Evolutionary conservation across 1,139 yeast species (phyloP).

Genomic region (Saccharomyces hybrid): DNA sequence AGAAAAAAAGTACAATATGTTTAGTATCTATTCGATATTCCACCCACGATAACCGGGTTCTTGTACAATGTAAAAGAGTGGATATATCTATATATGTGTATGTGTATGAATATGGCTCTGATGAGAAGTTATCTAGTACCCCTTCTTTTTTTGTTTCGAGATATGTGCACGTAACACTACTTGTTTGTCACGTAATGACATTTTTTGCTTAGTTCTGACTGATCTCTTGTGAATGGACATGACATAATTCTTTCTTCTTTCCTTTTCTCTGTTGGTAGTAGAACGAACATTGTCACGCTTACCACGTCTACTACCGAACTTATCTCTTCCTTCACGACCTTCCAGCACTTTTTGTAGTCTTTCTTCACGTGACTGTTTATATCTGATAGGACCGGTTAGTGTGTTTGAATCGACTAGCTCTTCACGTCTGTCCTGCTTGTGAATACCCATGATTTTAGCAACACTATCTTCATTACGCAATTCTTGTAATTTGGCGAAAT

Average conservation of each 20-base stretch:
- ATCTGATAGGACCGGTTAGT: constrained; percentile 76
- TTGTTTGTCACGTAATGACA: constrained; percentile 86
- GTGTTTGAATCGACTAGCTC: constrained; percentile 75
- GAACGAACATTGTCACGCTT: constrained; percentile 70
- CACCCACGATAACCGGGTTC: background rate
- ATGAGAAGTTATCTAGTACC: constrained; percentile 34
- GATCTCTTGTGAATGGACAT: constrained; percentile 95
- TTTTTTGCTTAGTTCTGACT: constrained; percentile 88
- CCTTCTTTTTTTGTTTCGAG: constrained; percentile 82
- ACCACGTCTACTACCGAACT: constrained; percentile 82
- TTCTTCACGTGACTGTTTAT: constrained; percentile 81
- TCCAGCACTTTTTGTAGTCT: constrained; percentile 78
- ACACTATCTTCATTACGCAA: constrained; percentile 77
- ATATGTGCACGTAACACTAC: constrained; percentile 78
- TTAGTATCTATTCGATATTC: background rate
- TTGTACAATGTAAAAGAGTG: background rate
- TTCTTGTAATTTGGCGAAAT: constrained; percentile 89
- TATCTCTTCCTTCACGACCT: constrained; percentile 89
- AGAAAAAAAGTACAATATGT: background rate
- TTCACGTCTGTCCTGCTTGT: constrained; percentile 47
- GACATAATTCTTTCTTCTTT: constrained; percentile 95
- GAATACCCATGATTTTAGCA: constrained; percentile 61
- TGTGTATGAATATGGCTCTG: background rate
- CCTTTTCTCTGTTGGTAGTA: constrained; percentile 92
- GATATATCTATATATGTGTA: background rate